Conservation (phyloP, 1,139 yeast species). For the Saccharomyces hybrid region DNA sequence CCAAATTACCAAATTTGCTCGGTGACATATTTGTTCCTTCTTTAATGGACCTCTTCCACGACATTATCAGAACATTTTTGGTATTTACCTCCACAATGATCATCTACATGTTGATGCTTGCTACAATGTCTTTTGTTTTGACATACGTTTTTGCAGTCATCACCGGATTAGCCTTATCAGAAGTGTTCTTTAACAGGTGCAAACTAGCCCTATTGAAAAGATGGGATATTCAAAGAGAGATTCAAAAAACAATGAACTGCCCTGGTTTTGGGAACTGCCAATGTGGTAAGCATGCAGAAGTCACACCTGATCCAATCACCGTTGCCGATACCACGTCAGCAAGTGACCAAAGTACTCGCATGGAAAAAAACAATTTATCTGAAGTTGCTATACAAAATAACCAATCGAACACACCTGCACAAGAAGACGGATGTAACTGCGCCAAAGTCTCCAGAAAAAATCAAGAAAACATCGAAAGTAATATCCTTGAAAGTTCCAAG, state of each 20-base stretch:
- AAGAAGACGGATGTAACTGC: slow-evolving; percentile 5
- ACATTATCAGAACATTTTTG: slow-evolving; percentile 45
- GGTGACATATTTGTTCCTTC: slow-evolving; percentile 39
- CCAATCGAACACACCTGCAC: not conserved
- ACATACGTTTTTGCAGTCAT: slow-evolving; percentile 67
- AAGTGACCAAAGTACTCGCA: not conserved
- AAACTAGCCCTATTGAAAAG: slow-evolving; percentile 27
- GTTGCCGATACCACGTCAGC: not conserved
- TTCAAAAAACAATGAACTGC: slow-evolving; percentile 22
- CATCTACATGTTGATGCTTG: slow-evolving; percentile 68
- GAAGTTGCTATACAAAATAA: not conserved
- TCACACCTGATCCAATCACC: not conserved
- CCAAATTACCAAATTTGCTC: slow-evolving; percentile 29
- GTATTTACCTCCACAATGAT: slow-evolving; percentile 57
- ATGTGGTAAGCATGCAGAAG: slow-evolving; percentile 22
- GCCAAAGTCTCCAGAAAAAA: slow-evolving; percentile 4
- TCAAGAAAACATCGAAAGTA: slow-evolving; percentile 21
- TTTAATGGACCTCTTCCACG: slow-evolving; percentile 38
- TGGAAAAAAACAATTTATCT: not conserved
- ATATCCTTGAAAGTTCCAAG: slow-evolving; percentile 20
- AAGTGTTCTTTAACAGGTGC: slow-evolving; percentile 54
- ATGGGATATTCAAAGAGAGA: slow-evolving; percentile 29
- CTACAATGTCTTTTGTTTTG: slow-evolving; percentile 62
- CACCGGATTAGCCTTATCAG: slow-evolving; percentile 60
- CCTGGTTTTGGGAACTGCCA: slow-evolving; percentile 26